Evolutionary conservation across 176 grass and related monocot species (phyloP).

Genomic region (Calamus simplicifolius): DNA sequence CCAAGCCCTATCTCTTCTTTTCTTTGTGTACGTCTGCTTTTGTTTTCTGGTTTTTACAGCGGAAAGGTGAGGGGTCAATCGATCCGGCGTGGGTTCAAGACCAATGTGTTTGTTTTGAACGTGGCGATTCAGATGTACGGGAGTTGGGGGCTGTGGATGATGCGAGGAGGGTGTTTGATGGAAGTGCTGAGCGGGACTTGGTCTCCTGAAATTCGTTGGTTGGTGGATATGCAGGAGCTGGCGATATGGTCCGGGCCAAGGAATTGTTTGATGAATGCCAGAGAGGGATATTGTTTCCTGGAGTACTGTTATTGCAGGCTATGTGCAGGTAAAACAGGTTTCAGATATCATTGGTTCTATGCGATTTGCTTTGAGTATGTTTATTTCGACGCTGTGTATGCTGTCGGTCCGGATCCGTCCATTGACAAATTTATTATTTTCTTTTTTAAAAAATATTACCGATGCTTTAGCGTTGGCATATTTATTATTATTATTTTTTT

Average conservation of each 20-base stretch:
- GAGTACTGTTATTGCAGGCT: conserved; percentile 11
- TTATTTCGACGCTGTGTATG: no score
- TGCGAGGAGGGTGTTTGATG: conserved; percentile 3
- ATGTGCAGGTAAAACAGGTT: conserved; percentile 1
- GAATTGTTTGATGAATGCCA: conserved; percentile 14
- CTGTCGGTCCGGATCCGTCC: no score
- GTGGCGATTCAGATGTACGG: conserved; percentile 11
- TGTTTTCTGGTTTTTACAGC: no score
- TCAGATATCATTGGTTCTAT: no score
- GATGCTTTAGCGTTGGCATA: no score
- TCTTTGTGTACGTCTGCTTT: no score
- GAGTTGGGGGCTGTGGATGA: neutral
- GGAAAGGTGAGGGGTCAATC: conserved; percentile 15
- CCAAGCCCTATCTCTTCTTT: no score
- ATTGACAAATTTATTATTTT: no score
- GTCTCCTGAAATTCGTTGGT: conserved; percentile 13
- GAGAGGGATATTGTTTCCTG: conserved; percentile 8
- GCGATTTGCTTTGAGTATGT: no score
- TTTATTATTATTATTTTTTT: no score
- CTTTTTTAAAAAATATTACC: no score
- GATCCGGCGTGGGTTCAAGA: conserved; percentile 1
- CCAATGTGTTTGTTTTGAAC: conserved; percentile 16
- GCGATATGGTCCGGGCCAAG: neutral
- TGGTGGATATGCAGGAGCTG: neutral
- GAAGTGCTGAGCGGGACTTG: neutral